Percentiles rank a stretch among this genome's conserved stretches.
Conservation (phyloP, 2,329 filamentous ascomycete species). For the Trichoderma aggressivum region DNA sequence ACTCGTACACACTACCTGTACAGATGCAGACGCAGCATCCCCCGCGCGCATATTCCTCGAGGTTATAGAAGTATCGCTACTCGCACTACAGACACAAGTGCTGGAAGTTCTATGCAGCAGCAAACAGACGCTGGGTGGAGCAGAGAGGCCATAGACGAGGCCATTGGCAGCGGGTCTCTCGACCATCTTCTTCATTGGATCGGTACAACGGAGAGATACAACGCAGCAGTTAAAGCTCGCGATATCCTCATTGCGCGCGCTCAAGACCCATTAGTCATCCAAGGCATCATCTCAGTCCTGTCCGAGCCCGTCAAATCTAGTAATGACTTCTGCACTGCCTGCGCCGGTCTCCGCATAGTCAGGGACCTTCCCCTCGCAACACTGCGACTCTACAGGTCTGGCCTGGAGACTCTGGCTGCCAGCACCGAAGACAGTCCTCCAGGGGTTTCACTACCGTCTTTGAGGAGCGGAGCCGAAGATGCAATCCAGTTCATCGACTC, state of each 20-base stretch:
- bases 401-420: not conserved
- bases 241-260: not conserved
- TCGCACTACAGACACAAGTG: not conserved
- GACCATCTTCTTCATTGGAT: not conserved
- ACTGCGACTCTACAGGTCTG: not conserved
- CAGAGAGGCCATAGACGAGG: not conserved
- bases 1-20: not conserved
- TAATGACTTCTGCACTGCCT: not conserved
- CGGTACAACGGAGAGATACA: not conserved
- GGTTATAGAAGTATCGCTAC: not conserved
- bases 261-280: not conserved
- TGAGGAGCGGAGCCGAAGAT: not conserved
- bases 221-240: not conserved
- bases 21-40: not conserved
- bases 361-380: constrained; percentile 1
- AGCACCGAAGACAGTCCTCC: not conserved
- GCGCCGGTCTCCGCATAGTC: not conserved
- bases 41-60: not conserved
- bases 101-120: not conserved
- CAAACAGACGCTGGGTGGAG: not conserved
- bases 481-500: constrained; percentile 11
- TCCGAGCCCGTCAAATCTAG: not conserved
- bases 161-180: not conserved
- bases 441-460: not conserved
- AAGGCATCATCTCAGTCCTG: not conserved